Evolutionary conservation across 176 grass and related monocot genomes (phyloP).

Genomic region (Poa pratensis): DNA sequence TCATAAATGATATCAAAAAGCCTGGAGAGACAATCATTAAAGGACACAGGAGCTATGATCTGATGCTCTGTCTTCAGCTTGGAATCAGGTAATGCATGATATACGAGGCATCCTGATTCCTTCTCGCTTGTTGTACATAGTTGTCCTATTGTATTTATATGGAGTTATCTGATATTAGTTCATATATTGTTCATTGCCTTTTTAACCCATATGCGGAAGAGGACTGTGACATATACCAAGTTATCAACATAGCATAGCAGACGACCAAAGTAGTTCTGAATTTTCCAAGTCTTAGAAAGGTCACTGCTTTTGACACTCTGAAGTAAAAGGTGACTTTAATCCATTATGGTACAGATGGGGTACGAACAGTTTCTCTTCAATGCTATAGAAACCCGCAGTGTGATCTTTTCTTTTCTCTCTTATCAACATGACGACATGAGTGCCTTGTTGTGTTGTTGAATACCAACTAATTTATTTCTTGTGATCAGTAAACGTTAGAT

Average conservation of each 20-base stretch:
- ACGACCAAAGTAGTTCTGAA: neutral
- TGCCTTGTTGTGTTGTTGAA: neutral
- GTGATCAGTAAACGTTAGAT: neutral
- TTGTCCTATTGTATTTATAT: neutral
- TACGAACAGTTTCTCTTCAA: neutral
- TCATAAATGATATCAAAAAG: conserved; percentile 68
- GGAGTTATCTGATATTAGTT: neutral
- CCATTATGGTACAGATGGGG: conserved; percentile 7
- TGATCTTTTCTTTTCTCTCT: neutral
- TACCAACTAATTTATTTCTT: neutral
- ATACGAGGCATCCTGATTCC: neutral
- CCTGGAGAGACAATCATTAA: conserved; percentile 93
- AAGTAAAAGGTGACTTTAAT: neutral
- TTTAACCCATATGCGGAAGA: neutral
- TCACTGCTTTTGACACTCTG: neutral
- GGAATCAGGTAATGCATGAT: conserved; percentile 79
- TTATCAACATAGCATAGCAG: neutral
- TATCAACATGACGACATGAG: neutral
- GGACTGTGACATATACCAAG: neutral
- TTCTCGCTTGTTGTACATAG: neutral
- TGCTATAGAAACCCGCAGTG: neutral
- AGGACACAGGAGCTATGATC: conserved; percentile 91
- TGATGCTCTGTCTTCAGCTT: conserved; percentile 95
- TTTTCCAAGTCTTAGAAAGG: neutral
- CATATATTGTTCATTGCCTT: neutral